Percentiles rank a stretch among this genome's conserved stretches.
Conservation (phyloP, 176 grass and related monocot genomes). For the Otatea glauca region DNA sequence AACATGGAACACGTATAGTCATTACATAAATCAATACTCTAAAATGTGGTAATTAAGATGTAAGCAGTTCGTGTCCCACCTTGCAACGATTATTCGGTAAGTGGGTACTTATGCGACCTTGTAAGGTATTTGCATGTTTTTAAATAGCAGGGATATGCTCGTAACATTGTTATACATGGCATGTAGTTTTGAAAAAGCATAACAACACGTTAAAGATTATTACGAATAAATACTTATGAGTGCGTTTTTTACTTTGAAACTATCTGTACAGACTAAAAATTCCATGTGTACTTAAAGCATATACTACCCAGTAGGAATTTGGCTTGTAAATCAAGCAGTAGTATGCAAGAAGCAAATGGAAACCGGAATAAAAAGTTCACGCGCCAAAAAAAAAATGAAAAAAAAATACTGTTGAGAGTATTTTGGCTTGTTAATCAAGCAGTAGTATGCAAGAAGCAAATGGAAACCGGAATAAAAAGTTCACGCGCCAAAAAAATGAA, state of each 20-base stretch:
- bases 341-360: too few relatives aligned
- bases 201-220: background rate
- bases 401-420: slow-evolving; percentile 26
- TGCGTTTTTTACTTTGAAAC: background rate
- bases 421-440: background rate
- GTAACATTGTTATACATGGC: background rate
- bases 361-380: too few relatives aligned
- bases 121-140: too few relatives aligned
- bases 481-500: background rate
- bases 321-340: background rate
- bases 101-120: background rate
- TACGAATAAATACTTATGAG: background rate
- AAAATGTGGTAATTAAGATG: background rate
- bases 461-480: too few relatives aligned
- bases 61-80: background rate
- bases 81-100: background rate
- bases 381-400: background rate
- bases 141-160: too few relatives aligned
- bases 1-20: background rate
- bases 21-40: background rate
- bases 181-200: background rate
- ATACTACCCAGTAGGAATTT: background rate
- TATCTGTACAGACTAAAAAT: background rate
- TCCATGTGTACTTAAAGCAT: background rate
- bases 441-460: too few relatives aligned